Conservation (phyloP, 768 basidiomycete species). For the Trametes cinnabarina region DNA sequence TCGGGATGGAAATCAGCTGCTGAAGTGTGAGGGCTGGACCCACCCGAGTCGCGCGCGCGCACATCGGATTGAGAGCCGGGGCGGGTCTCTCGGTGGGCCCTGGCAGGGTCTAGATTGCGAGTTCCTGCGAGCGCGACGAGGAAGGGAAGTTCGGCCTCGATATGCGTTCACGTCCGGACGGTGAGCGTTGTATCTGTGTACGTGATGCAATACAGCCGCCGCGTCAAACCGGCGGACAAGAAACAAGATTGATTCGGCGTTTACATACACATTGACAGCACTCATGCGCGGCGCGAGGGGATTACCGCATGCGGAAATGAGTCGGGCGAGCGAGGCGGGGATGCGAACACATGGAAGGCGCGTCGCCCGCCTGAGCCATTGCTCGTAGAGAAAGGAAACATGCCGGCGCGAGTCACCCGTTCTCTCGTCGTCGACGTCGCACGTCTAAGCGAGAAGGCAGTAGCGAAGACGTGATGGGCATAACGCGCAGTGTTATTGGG, state of each 20-base stretch:
- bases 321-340: constrained; percentile 2
- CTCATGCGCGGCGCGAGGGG: constrained; percentile 1
- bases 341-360: neutral
- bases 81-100: neutral
- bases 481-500: constrained; percentile 2
- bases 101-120: too few relatives aligned
- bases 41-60: neutral
- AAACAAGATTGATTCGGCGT: too few relatives aligned
- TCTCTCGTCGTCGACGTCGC: neutral
- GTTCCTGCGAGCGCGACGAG: neutral
- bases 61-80: neutral
- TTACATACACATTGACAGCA: too few relatives aligned
- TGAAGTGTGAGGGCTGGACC: neutral
- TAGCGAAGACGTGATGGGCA: too few relatives aligned
- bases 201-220: neutral
- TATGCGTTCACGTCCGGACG: too few relatives aligned
- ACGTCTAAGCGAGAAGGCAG: neutral
- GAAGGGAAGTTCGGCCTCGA: neutral
- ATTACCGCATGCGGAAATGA: neutral
- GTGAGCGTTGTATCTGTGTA: too few relatives aligned
- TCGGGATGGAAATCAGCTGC: too few relatives aligned
- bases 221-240: constrained; percentile 1
- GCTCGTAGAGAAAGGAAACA: neutral
- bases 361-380: neutral
- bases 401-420: neutral